Percentiles rank a stretch among this genome's conserved stretches.
Conservation (phyloP, 306 rosid species). For the Vigna trinervia region DNA sequence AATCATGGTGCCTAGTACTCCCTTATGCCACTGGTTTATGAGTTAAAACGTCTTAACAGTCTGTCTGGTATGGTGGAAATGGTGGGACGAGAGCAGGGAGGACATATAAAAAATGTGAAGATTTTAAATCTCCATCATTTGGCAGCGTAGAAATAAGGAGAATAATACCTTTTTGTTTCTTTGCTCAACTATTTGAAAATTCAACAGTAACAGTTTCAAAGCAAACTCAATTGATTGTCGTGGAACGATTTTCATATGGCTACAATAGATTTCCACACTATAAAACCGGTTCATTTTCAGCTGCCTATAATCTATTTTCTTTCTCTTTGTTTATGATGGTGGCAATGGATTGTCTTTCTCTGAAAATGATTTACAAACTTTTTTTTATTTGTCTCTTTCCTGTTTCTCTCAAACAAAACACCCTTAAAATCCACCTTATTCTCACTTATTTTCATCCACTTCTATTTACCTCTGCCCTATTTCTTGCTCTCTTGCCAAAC, state of each 20-base stretch:
- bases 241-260: not conserved
- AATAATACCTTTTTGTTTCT: not conserved
- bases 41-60: constrained; percentile 24
- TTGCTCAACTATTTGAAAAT: not conserved
- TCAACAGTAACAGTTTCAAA: not conserved
- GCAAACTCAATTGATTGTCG: not conserved
- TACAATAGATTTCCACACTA: too few species aligned
- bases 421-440: not conserved
- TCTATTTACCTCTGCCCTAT: not conserved
- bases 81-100: not conserved
- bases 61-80: not conserved
- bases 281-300: not conserved
- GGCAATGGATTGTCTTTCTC: too few species aligned
- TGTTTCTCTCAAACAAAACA: not conserved
- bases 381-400: not conserved
- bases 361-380: not conserved
- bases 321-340: not conserved
- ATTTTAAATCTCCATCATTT: not conserved
- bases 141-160: not conserved
- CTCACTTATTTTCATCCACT: not conserved
- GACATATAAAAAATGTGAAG: not conserved
- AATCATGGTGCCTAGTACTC: constrained; percentile 60
- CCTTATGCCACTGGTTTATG: constrained; percentile 20
- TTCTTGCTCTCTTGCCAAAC: not conserved
- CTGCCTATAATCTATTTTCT: not conserved